Evolutionary conservation across 2,329 filamentous ascomycete species (phyloP).

Genomic region (Pseudocercospora macadamiae): DNA sequence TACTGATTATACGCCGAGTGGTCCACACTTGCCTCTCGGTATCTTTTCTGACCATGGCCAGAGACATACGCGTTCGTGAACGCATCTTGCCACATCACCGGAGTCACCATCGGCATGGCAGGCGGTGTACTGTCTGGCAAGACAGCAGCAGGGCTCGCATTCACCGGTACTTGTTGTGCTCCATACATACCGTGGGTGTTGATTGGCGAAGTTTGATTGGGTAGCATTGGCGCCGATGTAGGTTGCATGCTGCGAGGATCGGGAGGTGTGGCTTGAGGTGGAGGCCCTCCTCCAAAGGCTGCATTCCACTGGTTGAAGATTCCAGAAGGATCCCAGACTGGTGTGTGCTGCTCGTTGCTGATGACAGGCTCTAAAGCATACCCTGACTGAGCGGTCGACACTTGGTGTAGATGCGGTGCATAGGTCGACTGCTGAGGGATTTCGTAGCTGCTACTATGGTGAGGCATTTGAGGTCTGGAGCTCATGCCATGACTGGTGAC

Average conservation of each 20-base stretch:
- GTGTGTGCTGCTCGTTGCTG: conserved; percentile 34
- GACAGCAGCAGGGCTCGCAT: conserved; percentile 19
- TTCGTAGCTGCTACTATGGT: conserved; percentile 26
- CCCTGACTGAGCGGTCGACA: conserved; percentile 29
- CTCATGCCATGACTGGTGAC: conserved; percentile 20
- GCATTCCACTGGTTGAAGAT: conserved; percentile 84
- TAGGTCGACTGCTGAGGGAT: conserved; percentile 26
- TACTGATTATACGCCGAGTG: conserved; percentile 25
- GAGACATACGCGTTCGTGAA: conserved; percentile 44
- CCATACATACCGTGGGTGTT: conserved; percentile 28
- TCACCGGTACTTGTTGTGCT: conserved; percentile 26
- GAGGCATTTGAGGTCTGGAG: conserved; percentile 24
- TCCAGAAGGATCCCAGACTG: conserved; percentile 40
- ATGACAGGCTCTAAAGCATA: conserved; percentile 32
- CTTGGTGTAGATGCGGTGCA: conserved; percentile 26
- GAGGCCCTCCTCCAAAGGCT: conserved; percentile 75
- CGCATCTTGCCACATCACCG: conserved; percentile 56
- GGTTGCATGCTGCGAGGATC: conserved; percentile 30
- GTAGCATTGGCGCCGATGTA: conserved; percentile 36
- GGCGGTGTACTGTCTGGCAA: conserved; percentile 25
- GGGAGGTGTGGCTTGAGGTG: conserved; percentile 49
- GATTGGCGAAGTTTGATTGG: conserved; percentile 39
- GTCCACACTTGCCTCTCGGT: conserved; percentile 47
- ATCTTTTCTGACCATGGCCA: conserved; percentile 47
- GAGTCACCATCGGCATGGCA: conserved; percentile 45